phyloP scores from a whole-genome alignment of 352 stramenopile genomes.

The Albugo laibachii region DNA sequence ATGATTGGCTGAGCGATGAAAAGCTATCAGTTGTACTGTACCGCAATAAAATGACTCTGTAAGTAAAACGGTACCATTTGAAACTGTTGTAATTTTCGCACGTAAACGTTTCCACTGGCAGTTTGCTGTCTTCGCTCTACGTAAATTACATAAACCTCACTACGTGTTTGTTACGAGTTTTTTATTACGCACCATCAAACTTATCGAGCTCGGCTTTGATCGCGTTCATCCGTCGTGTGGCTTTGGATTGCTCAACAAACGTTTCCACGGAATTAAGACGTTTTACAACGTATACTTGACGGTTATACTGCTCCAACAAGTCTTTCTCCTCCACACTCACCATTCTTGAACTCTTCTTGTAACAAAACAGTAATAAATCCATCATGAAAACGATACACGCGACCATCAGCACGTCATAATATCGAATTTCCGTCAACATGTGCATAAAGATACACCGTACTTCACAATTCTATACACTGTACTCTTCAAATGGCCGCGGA shows the following conservation, averaged over 20 bases:
- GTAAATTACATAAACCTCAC: no score
- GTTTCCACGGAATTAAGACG: slow-evolving; percentile 75
- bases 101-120: no score
- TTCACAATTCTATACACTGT: slow-evolving; percentile 7
- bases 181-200: slow-evolving; percentile 23
- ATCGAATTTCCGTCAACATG: slow-evolving; percentile 6
- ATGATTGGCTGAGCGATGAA: background rate
- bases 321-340: slow-evolving; percentile 31
- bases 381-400: slow-evolving; percentile 26
- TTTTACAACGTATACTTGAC: slow-evolving; percentile 57
- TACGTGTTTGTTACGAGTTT: no score
- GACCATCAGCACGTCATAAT: slow-evolving; percentile 54
- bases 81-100: no score
- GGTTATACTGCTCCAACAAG: slow-evolving; percentile 50
- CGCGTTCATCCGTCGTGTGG: slow-evolving; percentile 66
- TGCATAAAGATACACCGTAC: slow-evolving; percentile 7
- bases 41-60: no score
- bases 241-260: slow-evolving; percentile 76
- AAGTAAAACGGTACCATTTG: no score
- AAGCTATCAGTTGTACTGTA: background rate
- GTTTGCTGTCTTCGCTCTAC: no score
- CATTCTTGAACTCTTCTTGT: slow-evolving; percentile 23
- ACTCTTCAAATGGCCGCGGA: slow-evolving; percentile 32
- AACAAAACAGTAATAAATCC: slow-evolving; percentile 31
- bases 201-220: slow-evolving; percentile 74